Evolutionary conservation across 2,329 filamentous ascomycete species (phyloP).

Genomic region (Ceratocystis ficicola): DNA sequence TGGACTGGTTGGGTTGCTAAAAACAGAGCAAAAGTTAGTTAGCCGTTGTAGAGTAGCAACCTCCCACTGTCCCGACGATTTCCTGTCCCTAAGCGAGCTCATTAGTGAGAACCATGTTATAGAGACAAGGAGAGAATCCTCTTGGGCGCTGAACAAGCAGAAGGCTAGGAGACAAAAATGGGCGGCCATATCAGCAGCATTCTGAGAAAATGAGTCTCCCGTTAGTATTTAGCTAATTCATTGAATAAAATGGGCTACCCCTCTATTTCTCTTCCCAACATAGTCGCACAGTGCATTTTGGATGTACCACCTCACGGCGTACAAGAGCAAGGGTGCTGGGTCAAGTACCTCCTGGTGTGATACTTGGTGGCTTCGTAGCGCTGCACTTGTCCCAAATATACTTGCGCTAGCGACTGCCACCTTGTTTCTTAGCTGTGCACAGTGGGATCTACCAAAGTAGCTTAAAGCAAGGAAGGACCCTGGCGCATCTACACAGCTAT

Average conservation of each 20-base stretch:
- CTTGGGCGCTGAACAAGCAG: neutral
- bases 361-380: conserved; percentile 9
- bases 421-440: neutral
- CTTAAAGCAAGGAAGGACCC: conserved; percentile 5
- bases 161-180: neutral
- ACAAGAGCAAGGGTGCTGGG: conserved; percentile 3
- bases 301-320: conserved; percentile 4
- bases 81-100: neutral
- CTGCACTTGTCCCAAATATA: neutral
- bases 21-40: no score
- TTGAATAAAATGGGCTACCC: neutral
- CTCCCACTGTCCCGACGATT: neutral
- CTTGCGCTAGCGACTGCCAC: neutral
- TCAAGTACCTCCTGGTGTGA: conserved; percentile 6
- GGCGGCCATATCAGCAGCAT: neutral
- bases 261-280: neutral
- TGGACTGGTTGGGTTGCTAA: no score
- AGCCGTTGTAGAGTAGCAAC: neutral
- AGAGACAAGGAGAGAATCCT: neutral
- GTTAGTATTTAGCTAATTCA: neutral
- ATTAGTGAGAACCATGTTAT: neutral
- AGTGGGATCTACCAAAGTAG: conserved; percentile 1
- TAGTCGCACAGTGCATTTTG: conserved; percentile 10
- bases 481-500: neutral
- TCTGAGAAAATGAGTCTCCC: neutral